Percentiles rank a stretch among this genome's conserved stretches.
Conservation (phyloP, 169 alveolate genomes). For the Eimeria sp. region DNA sequence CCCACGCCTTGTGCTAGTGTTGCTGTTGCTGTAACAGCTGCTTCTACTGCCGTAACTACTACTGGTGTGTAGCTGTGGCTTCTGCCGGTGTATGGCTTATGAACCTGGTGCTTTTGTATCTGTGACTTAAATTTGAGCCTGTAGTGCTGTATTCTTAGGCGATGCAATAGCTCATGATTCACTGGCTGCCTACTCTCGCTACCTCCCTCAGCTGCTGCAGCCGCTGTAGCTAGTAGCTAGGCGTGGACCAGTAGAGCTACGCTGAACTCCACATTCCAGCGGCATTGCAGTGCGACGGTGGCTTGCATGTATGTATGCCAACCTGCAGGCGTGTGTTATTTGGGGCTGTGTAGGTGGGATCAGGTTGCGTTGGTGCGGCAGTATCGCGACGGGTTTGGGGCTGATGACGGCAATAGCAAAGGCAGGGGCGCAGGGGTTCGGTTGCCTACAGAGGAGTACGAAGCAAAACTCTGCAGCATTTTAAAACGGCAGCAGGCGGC, state of each 20-base stretch:
- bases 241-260: background rate
- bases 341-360: conserved; percentile 89
- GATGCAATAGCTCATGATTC: too few species aligned
- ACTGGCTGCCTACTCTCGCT: too few species aligned
- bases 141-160: too few species aligned
- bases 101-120: too few species aligned
- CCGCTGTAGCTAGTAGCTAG: too few species aligned
- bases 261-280: background rate
- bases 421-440: conserved; percentile 83
- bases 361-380: conserved; percentile 94
- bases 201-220: too few species aligned
- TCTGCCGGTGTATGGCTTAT: too few species aligned
- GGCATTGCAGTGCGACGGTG: background rate
- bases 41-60: background rate
- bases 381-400: conserved; percentile 91
- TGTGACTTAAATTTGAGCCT: too few species aligned
- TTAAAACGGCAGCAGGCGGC: conserved; percentile 89
- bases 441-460: conserved; percentile 91
- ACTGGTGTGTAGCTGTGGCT: too few species aligned
- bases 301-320: background rate
- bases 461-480: conserved; percentile 86
- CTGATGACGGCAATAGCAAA: conserved; percentile 78
- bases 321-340: background rate
- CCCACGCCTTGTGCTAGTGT: background rate
- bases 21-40: background rate